Evolutionary conservation across 2,329 filamentous ascomycete genomes (phyloP).

Genomic region (Biscogniauxia marginata): DNA sequence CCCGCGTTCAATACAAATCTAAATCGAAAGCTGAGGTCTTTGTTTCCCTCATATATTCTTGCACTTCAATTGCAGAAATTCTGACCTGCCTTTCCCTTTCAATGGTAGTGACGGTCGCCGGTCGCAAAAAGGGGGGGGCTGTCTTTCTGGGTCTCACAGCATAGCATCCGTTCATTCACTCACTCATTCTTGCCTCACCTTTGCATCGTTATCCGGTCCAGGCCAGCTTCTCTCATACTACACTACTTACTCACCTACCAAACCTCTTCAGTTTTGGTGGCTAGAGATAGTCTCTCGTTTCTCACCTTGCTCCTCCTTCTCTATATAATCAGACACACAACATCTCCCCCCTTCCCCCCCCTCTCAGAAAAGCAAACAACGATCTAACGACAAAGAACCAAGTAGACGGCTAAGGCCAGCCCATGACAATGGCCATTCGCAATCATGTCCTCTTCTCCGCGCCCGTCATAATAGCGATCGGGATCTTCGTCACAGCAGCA

Average conservation of each 20-base stretch:
- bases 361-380: too few relatives aligned
- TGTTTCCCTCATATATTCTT: not conserved
- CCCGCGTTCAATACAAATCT: too few relatives aligned
- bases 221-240: too few relatives aligned
- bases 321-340: not conserved
- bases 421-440: not conserved
- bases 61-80: not conserved
- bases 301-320: not conserved
- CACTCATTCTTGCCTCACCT: not conserved
- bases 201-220: too few relatives aligned
- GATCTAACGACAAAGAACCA: too few relatives aligned
- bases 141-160: not conserved
- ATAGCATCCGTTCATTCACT: not conserved
- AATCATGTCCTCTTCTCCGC: not conserved
- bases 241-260: too few relatives aligned
- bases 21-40: not conserved
- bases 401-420: too few relatives aligned
- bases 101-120: not conserved
- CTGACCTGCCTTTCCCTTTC: not conserved
- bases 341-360: not conserved
- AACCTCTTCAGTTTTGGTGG: too few relatives aligned
- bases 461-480: not conserved
- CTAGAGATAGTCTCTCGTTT: not conserved
- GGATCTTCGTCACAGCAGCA: not conserved
- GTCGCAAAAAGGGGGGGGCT: not conserved